Evolutionary conservation across 768 basidiomycete genomes (phyloP), one percentile per base, ranked within the genome.

Genomic region (Chalciporus chontae): DNA sequence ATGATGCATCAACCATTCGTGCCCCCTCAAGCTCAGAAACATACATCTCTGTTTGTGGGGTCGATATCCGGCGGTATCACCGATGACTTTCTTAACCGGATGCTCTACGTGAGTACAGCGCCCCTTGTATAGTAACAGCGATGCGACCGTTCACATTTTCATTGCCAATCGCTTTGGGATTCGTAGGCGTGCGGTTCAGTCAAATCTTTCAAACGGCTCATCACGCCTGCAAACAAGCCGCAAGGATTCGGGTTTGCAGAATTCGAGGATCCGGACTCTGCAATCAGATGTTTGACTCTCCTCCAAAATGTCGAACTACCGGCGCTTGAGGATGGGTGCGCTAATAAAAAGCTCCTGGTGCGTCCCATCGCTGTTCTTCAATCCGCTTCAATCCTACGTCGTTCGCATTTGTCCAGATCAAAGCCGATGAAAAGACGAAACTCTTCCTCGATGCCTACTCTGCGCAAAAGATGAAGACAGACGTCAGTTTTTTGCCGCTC

Each of bases 241-340:
- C 90, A 94, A 73, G 93, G 92, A 3, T 98, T 98, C 64, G 96
- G 94, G 9, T 99, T 98, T 69, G 95, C 92, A 43, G 90, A 95
- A 67, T 98, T 81, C 64, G 90, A 94, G 65, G 94, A 94, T 47
- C 91, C 95, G 13, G 90, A 94, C 65, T 84, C 87, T 52, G 94
- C 96, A 4, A 70, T 94, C 53, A 78, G 94, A 53, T 90, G 84
- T 38, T 69, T 87, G 57, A 69, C 72, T 27, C 74, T 87, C 52
- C 70, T 90, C 54, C 82, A 88, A 60, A 74, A 78, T 15, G 70
- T 83, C 39, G 80, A 80, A 57, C 61, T 90, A 34, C 84, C 84
- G 9, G 81, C 83, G 45, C 64, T 81, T 52, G 77, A 81, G 57
- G 77, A 80, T 40, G 78, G 78, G 0, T 77, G 81, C 38, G 77